Base-by-base conservation (phyloP, 192 early-diverging fungal genomes). In the Umbelopsis vinacea region DNA sequence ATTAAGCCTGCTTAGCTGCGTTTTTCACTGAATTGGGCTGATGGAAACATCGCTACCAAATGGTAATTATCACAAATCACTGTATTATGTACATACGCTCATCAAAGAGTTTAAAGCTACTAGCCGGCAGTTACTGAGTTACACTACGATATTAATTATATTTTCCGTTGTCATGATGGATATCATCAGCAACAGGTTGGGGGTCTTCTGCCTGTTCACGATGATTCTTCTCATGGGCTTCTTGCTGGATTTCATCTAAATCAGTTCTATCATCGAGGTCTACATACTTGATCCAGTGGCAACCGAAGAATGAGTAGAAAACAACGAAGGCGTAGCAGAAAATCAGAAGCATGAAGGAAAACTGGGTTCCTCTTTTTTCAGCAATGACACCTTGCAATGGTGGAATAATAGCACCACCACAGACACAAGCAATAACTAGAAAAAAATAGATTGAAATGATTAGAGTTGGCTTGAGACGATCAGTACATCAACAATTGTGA, bases 361-460 rank as follows among this genome's bases (percentile, higher is more conserved):
- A 52, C 23, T 76, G 66, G 14, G 71, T 52, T 19, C 46, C 48
- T 33, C 38, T 37, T 22, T 57, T 23, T 37, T 77, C 67, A 19
- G 69, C 67, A 46, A 77, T 73, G 12, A 73, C 33, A n/a, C 67
- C 76, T 46, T 77, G 76, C 8, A 77, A 6, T 7, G 76, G 76
- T 0, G 76, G 76, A 14, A 77, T 52, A 11, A 77, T 22, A 21
- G 68, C 71, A 43, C 76, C 76, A 46, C 76, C 76, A 46, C 67
- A 35, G 2, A 77, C 76, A 73, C 76, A 71, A 68, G 68, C 68
- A 66, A 77, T 66, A 8, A 77, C 76, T 77, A 22, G 12, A 29
- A 68, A 22, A 29, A 14, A 33, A 9, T 23, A 55, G 15, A 52
- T 29, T 29, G 5, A 35, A 7, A 60, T 26, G 24, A 33, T 55